These are phyloP conservation scores for Alternaria gaisen DNA, from an alignment of 2,329 filamentous ascomycete species.

Conservation along the genomic window DNA sequence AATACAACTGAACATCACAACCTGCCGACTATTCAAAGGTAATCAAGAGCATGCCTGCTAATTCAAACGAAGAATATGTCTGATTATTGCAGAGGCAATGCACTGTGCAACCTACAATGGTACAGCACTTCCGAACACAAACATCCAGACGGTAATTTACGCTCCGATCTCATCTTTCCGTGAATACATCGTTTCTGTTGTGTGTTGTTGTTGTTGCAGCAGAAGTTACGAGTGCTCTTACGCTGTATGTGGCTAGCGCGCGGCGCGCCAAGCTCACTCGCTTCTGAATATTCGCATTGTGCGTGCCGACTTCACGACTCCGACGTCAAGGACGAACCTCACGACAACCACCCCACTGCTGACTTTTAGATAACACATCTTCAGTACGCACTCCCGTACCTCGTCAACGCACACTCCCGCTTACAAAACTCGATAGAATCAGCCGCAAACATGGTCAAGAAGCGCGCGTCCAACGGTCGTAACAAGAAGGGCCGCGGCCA, in stretches of 20 bases:
- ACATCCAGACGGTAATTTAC: too few species aligned
- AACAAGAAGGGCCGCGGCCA: constrained; percentile 99
- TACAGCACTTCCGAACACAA: too few species aligned
- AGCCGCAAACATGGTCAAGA: constrained; percentile 75
- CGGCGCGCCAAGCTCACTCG: constrained; percentile 26
- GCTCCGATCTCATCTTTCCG: too few species aligned
- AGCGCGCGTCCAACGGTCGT: constrained; percentile 84
- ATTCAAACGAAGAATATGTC: too few species aligned
- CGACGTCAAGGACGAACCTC: constrained; percentile 34
- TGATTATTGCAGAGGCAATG: too few species aligned
- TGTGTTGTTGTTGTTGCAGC: too few species aligned
- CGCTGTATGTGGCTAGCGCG: constrained; percentile 10
- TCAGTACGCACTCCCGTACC: constrained; percentile 39
- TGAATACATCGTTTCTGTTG: too few species aligned
- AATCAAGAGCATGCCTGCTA: too few species aligned
- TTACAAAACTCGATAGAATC: constrained; percentile 51
- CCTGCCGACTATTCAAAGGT: too few species aligned
- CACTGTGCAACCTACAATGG: too few species aligned
- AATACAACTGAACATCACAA: too few species aligned
- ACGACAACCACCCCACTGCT: constrained; percentile 47
- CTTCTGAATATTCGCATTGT: background rate
- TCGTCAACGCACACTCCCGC: constrained; percentile 13
- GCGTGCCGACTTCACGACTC: constrained; percentile 22
- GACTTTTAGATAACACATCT: constrained; percentile 50
- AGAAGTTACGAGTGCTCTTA: background rate